Evolutionary conservation across 495 filamentous ascomycete genomes (phyloP), one percentile per base, ranked within the genome.

Genomic region (Saxophila tyrrhenica): DNA sequence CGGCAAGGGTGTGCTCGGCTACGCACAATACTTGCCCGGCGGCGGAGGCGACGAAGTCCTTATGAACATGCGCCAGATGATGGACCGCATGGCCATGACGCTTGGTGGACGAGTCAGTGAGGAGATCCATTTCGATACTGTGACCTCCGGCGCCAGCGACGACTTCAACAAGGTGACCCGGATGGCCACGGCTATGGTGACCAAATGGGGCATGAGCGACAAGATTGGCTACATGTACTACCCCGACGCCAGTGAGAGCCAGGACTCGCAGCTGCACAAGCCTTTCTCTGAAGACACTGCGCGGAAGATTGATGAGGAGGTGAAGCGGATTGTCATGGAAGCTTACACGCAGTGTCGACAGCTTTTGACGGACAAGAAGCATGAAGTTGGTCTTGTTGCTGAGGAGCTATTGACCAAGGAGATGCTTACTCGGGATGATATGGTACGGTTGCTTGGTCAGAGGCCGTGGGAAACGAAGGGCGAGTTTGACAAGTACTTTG

Each of bases 51-150:
- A 98, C 65, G 86, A 85, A 23, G 96, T 96, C 68, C 78, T 97
- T 50, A 86, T 98, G 89, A 95, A 81, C 59, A 82, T 87, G 58
- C 84, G 90, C 68, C 92, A 98, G 72, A 73, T 98, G 23, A 96
- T 96, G 90, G 92, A 98, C 69, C 88, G 94, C 55, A 98, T 98
- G 94, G 92, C 94, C 57, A 98, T 98, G 92, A 95, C 92, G 17
- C 80, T 98, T 39, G 92, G 86, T 61, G 92, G 92, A 2, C 84
- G 92, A 57, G 86, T 98, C 39, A 89, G 84, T 38, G 92, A 98
- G 70, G 92, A 98, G 69, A 66, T 98, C 2, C 89, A 97, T 70
- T 98, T 97, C 69, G 84, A 90, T 22, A 95, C 87, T 10, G 91
- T 98, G 21, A 98, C 94, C 3, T 87, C 83, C 55, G 92, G 92